Conservation (phyloP, 2,329 filamentous ascomycete species). For the Neonectria coccinea region DNA sequence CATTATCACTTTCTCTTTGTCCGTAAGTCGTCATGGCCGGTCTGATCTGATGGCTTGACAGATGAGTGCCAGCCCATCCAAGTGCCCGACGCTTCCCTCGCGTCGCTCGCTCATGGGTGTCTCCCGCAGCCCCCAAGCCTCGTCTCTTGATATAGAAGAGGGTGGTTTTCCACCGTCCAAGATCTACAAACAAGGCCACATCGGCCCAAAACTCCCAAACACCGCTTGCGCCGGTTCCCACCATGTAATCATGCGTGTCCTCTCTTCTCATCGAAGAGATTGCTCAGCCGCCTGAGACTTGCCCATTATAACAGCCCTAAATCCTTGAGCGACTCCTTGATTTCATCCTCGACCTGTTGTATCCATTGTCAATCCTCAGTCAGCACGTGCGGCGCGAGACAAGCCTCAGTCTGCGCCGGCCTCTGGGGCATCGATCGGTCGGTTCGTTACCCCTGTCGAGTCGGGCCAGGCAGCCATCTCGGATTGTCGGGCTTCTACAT, state of each 20-base stretch:
- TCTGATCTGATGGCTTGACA: background rate
- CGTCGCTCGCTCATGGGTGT: slow-evolving; percentile 19
- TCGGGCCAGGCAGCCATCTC: slow-evolving; percentile 36
- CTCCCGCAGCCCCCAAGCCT: slow-evolving; percentile 28
- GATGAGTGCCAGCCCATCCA: slow-evolving; percentile 17
- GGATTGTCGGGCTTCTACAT: slow-evolving; percentile 67
- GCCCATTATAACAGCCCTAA: slow-evolving; percentile 47
- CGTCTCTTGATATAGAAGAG: slow-evolving; percentile 57
- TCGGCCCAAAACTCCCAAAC: slow-evolving; percentile 49
- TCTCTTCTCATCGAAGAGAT: slow-evolving; percentile 52
- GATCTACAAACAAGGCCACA: slow-evolving; percentile 55
- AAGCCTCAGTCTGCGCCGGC: slow-evolving; percentile 26
- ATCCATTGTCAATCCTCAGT: slow-evolving; percentile 47
- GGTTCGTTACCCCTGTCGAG: slow-evolving; percentile 31
- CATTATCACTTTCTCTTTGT: slow-evolving; percentile 11
- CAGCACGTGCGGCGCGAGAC: slow-evolving; percentile 22
- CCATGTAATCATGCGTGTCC: slow-evolving; percentile 46
- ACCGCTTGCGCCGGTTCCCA: slow-evolving; percentile 44
- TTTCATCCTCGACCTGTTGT: slow-evolving; percentile 45
- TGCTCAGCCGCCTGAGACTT: slow-evolving; percentile 48
- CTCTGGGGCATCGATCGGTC: slow-evolving; percentile 31
- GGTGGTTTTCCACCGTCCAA: slow-evolving; percentile 59
- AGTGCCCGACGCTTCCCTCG: slow-evolving; percentile 24
- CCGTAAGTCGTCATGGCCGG: slow-evolving; percentile 3
- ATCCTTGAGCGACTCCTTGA: slow-evolving; percentile 45